Evolutionary conservation across 176 grass and related monocot genomes (phyloP).

Genomic region (Panicum miliaceum): DNA sequence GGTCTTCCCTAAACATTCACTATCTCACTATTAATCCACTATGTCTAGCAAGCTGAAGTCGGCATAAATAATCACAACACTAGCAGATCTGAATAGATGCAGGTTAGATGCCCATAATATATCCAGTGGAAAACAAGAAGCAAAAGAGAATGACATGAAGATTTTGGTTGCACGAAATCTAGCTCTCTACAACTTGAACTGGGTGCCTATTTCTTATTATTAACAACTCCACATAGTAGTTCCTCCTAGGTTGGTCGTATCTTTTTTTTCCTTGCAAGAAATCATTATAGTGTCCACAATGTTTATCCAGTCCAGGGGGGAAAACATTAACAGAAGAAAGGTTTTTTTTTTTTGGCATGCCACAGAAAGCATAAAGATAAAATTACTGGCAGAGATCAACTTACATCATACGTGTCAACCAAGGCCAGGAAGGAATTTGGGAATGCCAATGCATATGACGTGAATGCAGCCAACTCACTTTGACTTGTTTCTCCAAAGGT

Average conservation of each 20-base stretch:
- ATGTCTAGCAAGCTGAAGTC: background rate
- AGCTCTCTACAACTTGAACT: background rate
- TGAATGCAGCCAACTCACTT: slow-evolving; percentile 96
- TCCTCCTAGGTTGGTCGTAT: background rate
- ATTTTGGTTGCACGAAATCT: background rate
- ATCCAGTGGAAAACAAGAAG: background rate
- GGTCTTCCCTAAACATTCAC: background rate
- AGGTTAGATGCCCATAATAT: background rate
- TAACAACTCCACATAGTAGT: background rate
- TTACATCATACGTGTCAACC: slow-evolving; percentile 98
- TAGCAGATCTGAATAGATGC: slow-evolving; percentile 4
- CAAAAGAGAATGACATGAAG: background rate
- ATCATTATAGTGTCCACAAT: background rate
- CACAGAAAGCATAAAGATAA: slow-evolving; percentile 22
- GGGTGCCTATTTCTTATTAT: background rate
- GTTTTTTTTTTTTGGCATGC: slow-evolving; percentile 23
- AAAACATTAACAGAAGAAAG: slow-evolving; percentile 1
- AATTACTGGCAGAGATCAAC: slow-evolving; percentile 38
- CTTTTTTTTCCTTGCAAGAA: background rate
- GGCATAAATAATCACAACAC: background rate
- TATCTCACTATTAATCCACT: background rate
- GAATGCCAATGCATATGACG: slow-evolving; percentile 97
- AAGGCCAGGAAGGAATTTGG: slow-evolving; percentile 88
- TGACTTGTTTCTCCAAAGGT: slow-evolving; percentile 86
- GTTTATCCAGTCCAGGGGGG: background rate